Evolutionary conservation across 495 filamentous ascomycete genomes (phyloP), one percentile per base, ranked within the genome.

Genomic region (Parathielavia appendiculata): DNA sequence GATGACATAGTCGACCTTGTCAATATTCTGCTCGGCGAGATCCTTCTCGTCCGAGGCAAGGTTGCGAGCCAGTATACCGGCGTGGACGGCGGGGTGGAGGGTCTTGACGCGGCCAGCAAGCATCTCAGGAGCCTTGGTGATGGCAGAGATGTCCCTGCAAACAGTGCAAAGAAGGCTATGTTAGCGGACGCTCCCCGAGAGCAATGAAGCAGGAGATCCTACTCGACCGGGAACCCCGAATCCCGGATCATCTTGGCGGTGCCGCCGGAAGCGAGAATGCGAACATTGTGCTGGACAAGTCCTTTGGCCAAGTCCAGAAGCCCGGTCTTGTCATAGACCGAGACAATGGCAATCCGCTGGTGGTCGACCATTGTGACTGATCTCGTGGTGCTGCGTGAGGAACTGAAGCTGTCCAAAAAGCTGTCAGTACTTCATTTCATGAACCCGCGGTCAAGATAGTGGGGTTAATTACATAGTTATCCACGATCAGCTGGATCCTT

Each of bases 41-140:
- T 98, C 93, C 75, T 95, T 91, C 78, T 96, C 88, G 73, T 98
- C 93, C 32, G 91, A 89, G 54, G 86, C 89, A 52, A 96, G 85
- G 71, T 97, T 84, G 58, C 92, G 87, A 47, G 95, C 92, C 39
- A 98, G 88, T 60, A 98, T 97, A 68, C 83, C 83, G 63, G 90
- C 90, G 74, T 97, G 92, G 45, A 97, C 92, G 38, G 88, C 89
- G 13, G 92, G 93, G 77, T 97, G 92, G 43, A 97, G 86, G 50
- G 92, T 97, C 85, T 97, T 97, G 68, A 97, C 93, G 70, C 95
- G 82, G 46, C 95, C 93, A 61, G 87, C 85, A 34, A 98, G 86
- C 87, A 98, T 97, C 79, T 97, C 95, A 36, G 95, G 93, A n/a
- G 92, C 90, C 70, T 96, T 89, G 35, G 93, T 98, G 73, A 98